Base-by-base conservation (phyloP, 371 early-diverging fungal genomes). In the Sanchytrium tribonematis region DNA sequence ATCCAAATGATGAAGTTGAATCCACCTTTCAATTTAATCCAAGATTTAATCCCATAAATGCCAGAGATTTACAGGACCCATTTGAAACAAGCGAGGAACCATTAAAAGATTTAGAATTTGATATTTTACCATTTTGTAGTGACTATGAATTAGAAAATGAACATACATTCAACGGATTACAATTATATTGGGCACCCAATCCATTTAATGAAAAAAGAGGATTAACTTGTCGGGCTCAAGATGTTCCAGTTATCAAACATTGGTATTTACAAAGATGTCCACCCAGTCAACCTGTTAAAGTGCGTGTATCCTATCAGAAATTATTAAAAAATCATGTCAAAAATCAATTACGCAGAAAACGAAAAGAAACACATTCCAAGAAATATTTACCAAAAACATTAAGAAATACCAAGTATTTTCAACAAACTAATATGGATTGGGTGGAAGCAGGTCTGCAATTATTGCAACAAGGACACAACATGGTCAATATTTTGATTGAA, bases 241-340 rank as follows among this genome's bases (percentile, higher is more conserved):
- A 97, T 77, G 81, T 97, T 27, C 92, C 96, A 17, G 79, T 96
- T 48, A 88, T 97, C 69, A 93, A 94, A 81, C 85, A 84, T 70
- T 97, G 97, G 96, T 97, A 93, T 75, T 79, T 96, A 74, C 95
- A 97, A 75, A 95, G 91, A 76, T 87, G 88, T 72, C 90, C 96
- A 28, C 83, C 88, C 28, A 86, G 85, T 30, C 87, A 90, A 77
- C 97, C 96, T 27, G 92, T 93, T 73, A 97, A 97, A 77, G 91
- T 94, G 68, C 88, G 97, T 30, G 95, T 96, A 1, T 95, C 96
- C 0, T 96, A 96, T 76, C 96, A 97, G 76, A 96, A 94, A 79
- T 78, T 97, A 69, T 80, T 97, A 70, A 83, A 82, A 75, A 79
- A 77, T 74, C 93, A 88, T 72, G 91, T 96, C 2, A 79, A 89